phyloP scores from a whole-genome alignment of 2,329 filamentous ascomycete genomes.

The Chaetoscypha palmicola region DNA sequence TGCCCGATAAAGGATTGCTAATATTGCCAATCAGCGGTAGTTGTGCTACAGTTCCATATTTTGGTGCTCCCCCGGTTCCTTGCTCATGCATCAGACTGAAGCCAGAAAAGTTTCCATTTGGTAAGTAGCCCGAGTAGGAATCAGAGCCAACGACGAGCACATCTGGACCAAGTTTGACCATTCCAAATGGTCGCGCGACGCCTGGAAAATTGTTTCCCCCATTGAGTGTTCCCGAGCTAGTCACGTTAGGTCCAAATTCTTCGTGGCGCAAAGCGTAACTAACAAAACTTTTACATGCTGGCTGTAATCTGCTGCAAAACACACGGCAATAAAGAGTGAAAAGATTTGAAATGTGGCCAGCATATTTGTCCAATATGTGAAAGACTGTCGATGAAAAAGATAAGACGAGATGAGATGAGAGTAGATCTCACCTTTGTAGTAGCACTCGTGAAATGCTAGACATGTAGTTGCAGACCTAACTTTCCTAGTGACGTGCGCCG shows the following conservation, averaged over 20 bases:
- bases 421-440: too few relatives aligned
- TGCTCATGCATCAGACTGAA: constrained; percentile 60
- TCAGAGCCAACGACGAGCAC: constrained; percentile 40
- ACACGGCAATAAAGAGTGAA: too few relatives aligned
- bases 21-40: constrained; percentile 46
- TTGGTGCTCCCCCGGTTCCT: constrained; percentile 62
- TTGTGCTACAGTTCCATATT: constrained; percentile 60
- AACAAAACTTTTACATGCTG: constrained; percentile 26
- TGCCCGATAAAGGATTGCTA: constrained; percentile 46
- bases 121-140: constrained; percentile 46
- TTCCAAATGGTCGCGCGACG: constrained; percentile 38
- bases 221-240: constrained; percentile 34
- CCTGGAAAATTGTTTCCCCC: constrained; percentile 41
- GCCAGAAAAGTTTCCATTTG: constrained; percentile 47
- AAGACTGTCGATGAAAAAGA: too few relatives aligned
- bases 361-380: too few relatives aligned
- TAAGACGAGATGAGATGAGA: too few relatives aligned
- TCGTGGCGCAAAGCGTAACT: neutral
- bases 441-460: too few relatives aligned
- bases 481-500: too few relatives aligned
- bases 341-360: too few relatives aligned
- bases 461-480: too few relatives aligned
- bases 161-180: constrained; percentile 37
- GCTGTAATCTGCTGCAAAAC: constrained; percentile 18
- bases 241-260: constrained; percentile 1